Percentiles rank a stretch among this genome's conserved stretches.
Evolutionary conservation across 1,284 basidiomycete genomes (phyloP).

Genomic region (Puccinia brachypodii): DNA sequence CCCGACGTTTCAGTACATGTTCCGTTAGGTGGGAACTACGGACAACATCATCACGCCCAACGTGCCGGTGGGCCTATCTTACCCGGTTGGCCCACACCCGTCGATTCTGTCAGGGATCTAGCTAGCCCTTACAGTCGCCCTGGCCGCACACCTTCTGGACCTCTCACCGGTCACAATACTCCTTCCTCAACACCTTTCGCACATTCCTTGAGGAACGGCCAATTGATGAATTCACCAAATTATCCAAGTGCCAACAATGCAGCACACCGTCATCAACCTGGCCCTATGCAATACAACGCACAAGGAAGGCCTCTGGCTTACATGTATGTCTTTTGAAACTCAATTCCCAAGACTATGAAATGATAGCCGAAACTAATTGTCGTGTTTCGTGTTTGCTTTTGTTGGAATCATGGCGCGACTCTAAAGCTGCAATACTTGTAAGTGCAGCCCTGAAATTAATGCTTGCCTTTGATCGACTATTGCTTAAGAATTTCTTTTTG

Average conservation of each 20-base stretch:
- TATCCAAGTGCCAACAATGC: conserved; percentile 14
- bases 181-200: conserved; percentile 14
- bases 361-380: background rate
- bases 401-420: background rate
- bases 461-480: background rate
- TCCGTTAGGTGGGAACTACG: conserved; percentile 8
- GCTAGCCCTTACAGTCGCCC: conserved; percentile 43
- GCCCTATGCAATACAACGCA: conserved; percentile 46
- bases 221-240: conserved; percentile 4
- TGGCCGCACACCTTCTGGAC: conserved; percentile 13
- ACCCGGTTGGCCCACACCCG: conserved; percentile 24
- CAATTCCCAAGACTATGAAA: background rate
- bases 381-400: background rate
- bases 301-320: conserved; percentile 47
- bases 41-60: conserved; percentile 24
- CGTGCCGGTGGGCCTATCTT: conserved; percentile 12
- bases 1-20: conserved; percentile 16
- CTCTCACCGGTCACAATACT: conserved; percentile 15
- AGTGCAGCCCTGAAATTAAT: background rate
- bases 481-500: background rate
- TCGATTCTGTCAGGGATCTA: conserved; percentile 39
- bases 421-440: conserved; percentile 45
- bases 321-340: background rate
- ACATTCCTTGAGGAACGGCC: conserved; percentile 18
- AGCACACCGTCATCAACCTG: conserved; percentile 15